These are phyloP conservation scores for Alternaria sp. DNA, from an alignment of 2,329 filamentous ascomycete genomes.

Conservation along the genomic window DNA sequence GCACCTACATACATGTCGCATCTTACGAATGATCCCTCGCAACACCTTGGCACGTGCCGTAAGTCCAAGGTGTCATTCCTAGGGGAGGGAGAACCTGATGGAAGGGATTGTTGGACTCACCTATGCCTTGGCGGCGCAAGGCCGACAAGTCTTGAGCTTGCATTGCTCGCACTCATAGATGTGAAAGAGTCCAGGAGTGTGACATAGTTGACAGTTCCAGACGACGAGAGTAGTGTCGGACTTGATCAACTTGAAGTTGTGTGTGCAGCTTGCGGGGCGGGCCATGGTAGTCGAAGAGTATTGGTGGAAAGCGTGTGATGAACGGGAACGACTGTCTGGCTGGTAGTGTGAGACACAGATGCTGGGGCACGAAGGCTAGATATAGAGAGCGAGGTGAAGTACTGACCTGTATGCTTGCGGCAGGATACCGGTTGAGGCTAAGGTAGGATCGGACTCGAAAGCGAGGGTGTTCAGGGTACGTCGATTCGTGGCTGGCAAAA, in stretches of 20 bases:
- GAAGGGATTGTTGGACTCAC: slow-evolving; percentile 18
- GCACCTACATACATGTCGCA: slow-evolving; percentile 25
- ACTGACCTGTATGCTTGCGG: slow-evolving; percentile 27
- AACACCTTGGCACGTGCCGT: slow-evolving; percentile 18
- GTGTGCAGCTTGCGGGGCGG: slow-evolving; percentile 55
- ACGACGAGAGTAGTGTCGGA: slow-evolving; percentile 58
- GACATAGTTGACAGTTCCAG: slow-evolving; percentile 61
- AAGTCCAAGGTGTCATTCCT: background rate
- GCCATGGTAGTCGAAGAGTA: slow-evolving; percentile 48
- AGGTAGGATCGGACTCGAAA: slow-evolving; percentile 33
- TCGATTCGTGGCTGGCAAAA: slow-evolving; percentile 46
- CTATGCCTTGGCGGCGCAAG: slow-evolving; percentile 55
- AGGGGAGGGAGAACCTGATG: background rate
- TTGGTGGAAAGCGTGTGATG: slow-evolving; percentile 7
- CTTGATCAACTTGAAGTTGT: slow-evolving; percentile 59
- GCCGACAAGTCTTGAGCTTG: slow-evolving; percentile 59
- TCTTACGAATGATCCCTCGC: slow-evolving; percentile 10
- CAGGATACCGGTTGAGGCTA: slow-evolving; percentile 30
- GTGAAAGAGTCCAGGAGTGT: slow-evolving; percentile 58
- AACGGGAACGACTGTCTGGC: slow-evolving; percentile 24
- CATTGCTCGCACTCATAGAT: slow-evolving; percentile 59
- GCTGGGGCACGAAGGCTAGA: slow-evolving; percentile 27
- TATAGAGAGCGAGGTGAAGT: slow-evolving; percentile 29
- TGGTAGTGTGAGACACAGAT: slow-evolving; percentile 27
- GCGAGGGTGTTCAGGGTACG: slow-evolving; percentile 31